A percentile compares a stretch with the other conserved stretches of the same genome.
Evolutionary conservation across 768 basidiomycete species (phyloP).

Genomic region (Leccinum incarnatum): DNA sequence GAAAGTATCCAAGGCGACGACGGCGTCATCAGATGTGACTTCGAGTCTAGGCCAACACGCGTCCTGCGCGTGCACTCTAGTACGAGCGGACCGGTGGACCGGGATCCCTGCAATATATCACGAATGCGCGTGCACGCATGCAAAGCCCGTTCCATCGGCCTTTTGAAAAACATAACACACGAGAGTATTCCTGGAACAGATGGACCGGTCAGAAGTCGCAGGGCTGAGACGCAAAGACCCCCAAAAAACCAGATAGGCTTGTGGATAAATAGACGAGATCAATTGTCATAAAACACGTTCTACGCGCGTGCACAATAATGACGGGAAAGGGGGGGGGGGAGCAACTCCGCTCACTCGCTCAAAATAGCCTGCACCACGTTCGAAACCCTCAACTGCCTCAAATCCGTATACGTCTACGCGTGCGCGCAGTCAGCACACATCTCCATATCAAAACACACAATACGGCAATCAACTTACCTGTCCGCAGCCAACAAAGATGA

Average conservation of each 20-base stretch:
- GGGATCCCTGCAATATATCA: background rate
- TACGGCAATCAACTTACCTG: slow-evolving; percentile 56
- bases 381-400: slow-evolving; percentile 83
- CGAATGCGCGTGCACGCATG: background rate
- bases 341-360: slow-evolving; percentile 36
- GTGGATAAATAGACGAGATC: background rate
- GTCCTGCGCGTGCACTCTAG: background rate
- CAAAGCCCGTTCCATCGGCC: background rate
- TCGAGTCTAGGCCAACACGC: background rate
- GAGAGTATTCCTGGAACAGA: background rate
- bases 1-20: too few relatives aligned
- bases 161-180: background rate
- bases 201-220: background rate
- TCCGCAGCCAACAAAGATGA: slow-evolving; percentile 97
- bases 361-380: slow-evolving; percentile 95
- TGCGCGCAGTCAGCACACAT: slow-evolving; percentile 9
- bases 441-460: background rate
- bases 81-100: too few relatives aligned
- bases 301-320: background rate
- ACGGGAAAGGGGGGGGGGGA: background rate
- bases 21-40: too few relatives aligned
- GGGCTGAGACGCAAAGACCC: background rate
- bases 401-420: slow-evolving; percentile 90
- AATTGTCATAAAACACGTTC: background rate
- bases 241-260: background rate